Conservation (phyloP, 306 rosid species). For the Comarum palustre region DNA sequence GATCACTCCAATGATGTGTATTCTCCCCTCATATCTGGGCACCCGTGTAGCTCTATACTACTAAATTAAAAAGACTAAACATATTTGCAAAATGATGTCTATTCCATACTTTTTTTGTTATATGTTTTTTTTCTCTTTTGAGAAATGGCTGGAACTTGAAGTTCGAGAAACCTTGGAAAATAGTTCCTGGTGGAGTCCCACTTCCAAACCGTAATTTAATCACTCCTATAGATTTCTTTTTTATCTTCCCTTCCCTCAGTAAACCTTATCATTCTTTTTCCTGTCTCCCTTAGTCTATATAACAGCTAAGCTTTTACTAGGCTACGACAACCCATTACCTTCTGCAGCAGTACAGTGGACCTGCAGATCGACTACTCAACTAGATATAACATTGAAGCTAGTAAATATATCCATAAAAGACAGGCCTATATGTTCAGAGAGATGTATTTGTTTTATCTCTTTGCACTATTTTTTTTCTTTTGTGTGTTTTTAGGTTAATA, state of each 20-base stretch:
- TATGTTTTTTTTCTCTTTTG: neutral
- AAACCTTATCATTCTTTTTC: too few relatives aligned
- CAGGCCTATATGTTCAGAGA: too few relatives aligned
- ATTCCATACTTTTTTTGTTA: neutral
- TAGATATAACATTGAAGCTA: neutral
- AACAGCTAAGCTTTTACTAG: neutral
- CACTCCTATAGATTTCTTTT: neutral
- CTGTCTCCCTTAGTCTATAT: neutral
- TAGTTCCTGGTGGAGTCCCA: neutral
- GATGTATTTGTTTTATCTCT: neutral
- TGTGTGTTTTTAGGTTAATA: neutral
- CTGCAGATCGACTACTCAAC: neutral
- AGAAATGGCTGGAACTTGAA: neutral
- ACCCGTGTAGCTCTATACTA: neutral
- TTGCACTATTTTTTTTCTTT: neutral
- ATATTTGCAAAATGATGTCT: neutral
- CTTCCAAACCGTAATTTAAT: neutral
- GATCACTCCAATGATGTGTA: slow-evolving; percentile 6
- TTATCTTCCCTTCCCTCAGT: neutral
- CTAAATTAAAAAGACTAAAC: neutral
- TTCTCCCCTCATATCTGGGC: neutral
- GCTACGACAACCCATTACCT: neutral
- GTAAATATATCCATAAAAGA: neutral
- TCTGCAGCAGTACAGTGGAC: neutral
- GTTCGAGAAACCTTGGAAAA: neutral